Conservation (phyloP, 2,329 filamentous ascomycete species). For the Colletotrichum gigasporum region DNA sequence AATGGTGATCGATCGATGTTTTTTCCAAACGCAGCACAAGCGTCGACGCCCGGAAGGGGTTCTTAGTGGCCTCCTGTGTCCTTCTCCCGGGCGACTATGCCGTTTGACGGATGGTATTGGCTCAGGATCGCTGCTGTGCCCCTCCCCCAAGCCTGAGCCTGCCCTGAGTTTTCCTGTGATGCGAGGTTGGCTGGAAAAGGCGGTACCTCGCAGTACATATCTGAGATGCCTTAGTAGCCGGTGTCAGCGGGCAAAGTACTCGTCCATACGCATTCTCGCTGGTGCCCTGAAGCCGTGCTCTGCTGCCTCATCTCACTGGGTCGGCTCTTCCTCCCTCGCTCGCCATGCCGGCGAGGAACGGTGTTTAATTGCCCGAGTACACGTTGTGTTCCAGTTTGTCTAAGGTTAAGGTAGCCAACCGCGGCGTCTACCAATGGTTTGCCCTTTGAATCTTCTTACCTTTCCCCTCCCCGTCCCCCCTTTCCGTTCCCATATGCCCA, state of each 20-base stretch:
- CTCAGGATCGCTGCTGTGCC: not conserved
- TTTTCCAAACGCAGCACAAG: constrained; percentile 29
- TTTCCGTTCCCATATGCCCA: not conserved
- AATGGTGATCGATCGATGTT: constrained; percentile 29
- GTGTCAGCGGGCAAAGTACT: not conserved
- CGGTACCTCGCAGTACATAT: not conserved
- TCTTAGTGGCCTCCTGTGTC: constrained; percentile 10
- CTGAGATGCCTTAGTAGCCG: not conserved
- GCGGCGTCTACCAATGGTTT: not conserved
- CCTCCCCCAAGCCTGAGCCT: constrained; percentile 14
- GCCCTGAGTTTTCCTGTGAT: not conserved
- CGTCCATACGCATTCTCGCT: not conserved
- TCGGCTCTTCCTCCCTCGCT: not conserved
- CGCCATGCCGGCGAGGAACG: too few species aligned
- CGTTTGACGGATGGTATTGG: constrained; percentile 2
- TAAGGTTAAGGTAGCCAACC: too few species aligned
- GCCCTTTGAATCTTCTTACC: too few species aligned
- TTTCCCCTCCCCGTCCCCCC: not conserved
- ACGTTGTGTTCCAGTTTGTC: not conserved
- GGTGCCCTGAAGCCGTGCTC: not conserved
- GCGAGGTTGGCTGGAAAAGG: not conserved
- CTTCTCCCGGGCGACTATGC: constrained; percentile 1
- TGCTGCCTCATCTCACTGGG: not conserved
- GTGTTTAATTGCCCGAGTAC: too few species aligned
- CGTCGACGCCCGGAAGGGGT: constrained; percentile 24